Evolutionary conservation across 176 grass and related monocot genomes (phyloP).

Genomic region (Eleusine coracana): DNA sequence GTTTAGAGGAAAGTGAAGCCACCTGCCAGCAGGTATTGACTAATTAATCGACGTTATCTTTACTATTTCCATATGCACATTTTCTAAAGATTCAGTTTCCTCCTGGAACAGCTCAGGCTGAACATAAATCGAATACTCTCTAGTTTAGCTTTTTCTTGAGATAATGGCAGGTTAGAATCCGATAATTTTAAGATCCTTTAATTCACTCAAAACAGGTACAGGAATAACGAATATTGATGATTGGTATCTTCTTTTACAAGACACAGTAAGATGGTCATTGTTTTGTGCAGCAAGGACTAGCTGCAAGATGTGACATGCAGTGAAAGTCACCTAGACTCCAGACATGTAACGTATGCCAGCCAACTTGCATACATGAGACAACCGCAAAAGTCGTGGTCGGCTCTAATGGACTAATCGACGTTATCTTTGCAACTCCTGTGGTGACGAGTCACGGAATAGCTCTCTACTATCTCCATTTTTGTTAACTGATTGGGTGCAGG

Average conservation of each 20-base stretch:
- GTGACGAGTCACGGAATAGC: too few relatives aligned
- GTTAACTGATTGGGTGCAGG: too few relatives aligned
- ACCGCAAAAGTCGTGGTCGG: too few relatives aligned
- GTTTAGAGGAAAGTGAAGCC: too few relatives aligned
- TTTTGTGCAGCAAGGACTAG: conserved; percentile 53
- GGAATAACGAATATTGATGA: conserved; percentile 83
- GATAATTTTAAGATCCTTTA: conserved; percentile 44
- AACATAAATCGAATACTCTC: conserved; percentile 28
- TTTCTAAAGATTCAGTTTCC: conserved; percentile 35
- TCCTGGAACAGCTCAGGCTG: conserved; percentile 29
- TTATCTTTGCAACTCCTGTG: too few relatives aligned
- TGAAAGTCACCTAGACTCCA: conserved; percentile 62
- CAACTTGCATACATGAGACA: too few relatives aligned
- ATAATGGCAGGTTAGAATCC: conserved; percentile 25
- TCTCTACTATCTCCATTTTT: too few relatives aligned
- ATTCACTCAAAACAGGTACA: conserved; percentile 58
- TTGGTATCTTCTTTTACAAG: conserved; percentile 53
- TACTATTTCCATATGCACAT: conserved; percentile 28
- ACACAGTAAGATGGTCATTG: conserved; percentile 48
- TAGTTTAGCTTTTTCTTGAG: conserved; percentile 40
- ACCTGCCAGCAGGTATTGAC: too few relatives aligned
- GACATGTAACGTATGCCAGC: too few relatives aligned
- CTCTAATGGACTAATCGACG: too few relatives aligned
- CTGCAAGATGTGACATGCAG: conserved; percentile 69
- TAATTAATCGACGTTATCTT: too few relatives aligned